phyloP scores from a whole-genome alignment of 2,329 filamentous ascomycete species.

The Sporothrix pseudoabietina region DNA sequence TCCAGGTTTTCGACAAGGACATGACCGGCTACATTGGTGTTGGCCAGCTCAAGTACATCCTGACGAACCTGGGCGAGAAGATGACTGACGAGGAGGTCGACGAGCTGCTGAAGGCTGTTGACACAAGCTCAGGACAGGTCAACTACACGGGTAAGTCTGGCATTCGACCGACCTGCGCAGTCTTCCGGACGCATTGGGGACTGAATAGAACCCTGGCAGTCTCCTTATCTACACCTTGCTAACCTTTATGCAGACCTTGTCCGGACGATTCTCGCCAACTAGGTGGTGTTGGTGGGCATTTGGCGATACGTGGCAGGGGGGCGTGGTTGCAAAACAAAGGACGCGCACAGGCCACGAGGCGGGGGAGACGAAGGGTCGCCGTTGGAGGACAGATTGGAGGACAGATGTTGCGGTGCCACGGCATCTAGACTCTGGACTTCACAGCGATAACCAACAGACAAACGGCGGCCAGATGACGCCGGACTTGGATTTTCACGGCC shows the following conservation, averaged over 20 bases:
- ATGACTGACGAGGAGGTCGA: constrained; percentile 99
- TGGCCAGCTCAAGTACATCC: constrained; percentile 94
- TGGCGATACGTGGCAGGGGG: neutral
- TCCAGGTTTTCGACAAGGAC: constrained; percentile 99
- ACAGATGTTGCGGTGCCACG: neutral
- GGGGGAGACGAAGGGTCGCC: neutral
- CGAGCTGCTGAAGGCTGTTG: constrained; percentile 96
- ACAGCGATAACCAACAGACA: neutral
- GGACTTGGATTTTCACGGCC: constrained; percentile 2
- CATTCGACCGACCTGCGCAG: neutral
- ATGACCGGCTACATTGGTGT: constrained; percentile 98
- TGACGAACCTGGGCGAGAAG: constrained; percentile 98
- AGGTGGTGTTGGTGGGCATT: constrained; percentile 36
- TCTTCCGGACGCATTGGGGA: neutral
- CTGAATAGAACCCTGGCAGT: neutral
- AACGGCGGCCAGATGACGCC: constrained; percentile 8
- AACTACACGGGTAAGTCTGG: constrained; percentile 82
- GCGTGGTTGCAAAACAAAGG: neutral
- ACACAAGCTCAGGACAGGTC: constrained; percentile 93
- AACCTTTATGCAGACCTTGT: constrained; percentile 65
- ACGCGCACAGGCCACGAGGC: neutral
- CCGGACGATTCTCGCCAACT: constrained; percentile 84
- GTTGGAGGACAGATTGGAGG: neutral
- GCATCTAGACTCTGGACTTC: neutral
- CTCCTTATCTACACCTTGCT: neutral